These are phyloP conservation scores for Euphorbia pulcherrima DNA, from an alignment of 345 rosid genomes.

Conservation along the genomic window DNA sequence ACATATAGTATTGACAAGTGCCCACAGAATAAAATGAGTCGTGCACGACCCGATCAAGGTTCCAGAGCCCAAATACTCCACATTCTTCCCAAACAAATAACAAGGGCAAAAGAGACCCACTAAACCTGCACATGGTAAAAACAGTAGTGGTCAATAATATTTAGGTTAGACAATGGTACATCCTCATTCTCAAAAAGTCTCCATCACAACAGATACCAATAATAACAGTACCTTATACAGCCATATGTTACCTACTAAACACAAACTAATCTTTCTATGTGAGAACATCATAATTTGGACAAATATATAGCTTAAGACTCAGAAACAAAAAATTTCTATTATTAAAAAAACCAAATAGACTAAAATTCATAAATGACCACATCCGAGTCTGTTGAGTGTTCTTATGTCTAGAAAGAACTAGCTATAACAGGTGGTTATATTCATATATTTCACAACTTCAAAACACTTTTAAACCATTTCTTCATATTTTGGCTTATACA, in stretches of 20 bases:
- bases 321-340: background rate
- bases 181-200: background rate
- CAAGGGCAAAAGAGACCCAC: constrained; percentile 85
- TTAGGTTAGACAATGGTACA: background rate
- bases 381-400: no score
- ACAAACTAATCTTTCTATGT: background rate
- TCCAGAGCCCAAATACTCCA: constrained; percentile 83
- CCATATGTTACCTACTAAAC: background rate
- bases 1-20: constrained; percentile 55
- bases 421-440: no score
- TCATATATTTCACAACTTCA: no score
- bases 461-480: no score
- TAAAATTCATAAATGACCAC: background rate
- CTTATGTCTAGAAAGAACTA: no score
- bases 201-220: background rate
- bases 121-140: constrained; percentile 45
- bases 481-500: no score
- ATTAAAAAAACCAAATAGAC: no score
- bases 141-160: constrained; percentile 3
- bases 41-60: constrained; percentile 72
- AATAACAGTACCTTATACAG: background rate
- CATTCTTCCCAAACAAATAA: constrained; percentile 78
- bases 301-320: background rate
- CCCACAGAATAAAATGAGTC: constrained; percentile 74
- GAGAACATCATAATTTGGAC: background rate